Base-by-base conservation (phyloP, 805 yeast genomes). In the Candida suzukii region DNA sequence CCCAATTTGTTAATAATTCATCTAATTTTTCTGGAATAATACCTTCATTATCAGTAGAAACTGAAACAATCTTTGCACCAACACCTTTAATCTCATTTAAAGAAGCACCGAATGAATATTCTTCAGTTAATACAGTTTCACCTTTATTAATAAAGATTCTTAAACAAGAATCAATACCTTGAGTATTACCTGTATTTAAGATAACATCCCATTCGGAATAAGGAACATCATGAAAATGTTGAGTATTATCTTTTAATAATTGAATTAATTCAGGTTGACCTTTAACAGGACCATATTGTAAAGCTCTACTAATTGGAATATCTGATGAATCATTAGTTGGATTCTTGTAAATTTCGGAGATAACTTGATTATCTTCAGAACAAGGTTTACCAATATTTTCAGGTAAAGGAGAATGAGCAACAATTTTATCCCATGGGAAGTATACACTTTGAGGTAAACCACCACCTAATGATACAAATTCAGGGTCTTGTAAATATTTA, bases 391-490 rank as follows among this genome's bases (percentile, higher is more conserved):
- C 82, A 44, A 83, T 79, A 33, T 93, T 93, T 2, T 91, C 88
- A 21, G 86, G 79, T 13, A 74, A 64, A 40, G 93, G 90, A 13
- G 83, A 64, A 41, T 76, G 76, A 20, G 79, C 78, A 20, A 70
- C 56, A 42, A 88, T 57, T 47, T 76, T 71, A 53, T 85, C 83
- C 70, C 86, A 83, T 32, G 96, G 95, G 72, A 88, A 88, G 62
- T 82, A 80, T 48, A 80, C 86, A 27, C 93, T 67, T 54, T 83
- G 66, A 8, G 96, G 96, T 51, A 88, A 72, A 4, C 96, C 96
- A 50, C 96, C 96, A 37, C 95, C 96, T 41, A 88, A 72, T 53
- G 85, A 86, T 38, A 84, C 76, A 59, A 88, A 67, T 39, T 78
- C 78, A 25, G 95, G 95, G 50, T 73, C 73, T 33, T 64, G 61